Evolutionary conservation across 768 basidiomycete species (phyloP).

Genomic region (Leccinellum rugosiceps): DNA sequence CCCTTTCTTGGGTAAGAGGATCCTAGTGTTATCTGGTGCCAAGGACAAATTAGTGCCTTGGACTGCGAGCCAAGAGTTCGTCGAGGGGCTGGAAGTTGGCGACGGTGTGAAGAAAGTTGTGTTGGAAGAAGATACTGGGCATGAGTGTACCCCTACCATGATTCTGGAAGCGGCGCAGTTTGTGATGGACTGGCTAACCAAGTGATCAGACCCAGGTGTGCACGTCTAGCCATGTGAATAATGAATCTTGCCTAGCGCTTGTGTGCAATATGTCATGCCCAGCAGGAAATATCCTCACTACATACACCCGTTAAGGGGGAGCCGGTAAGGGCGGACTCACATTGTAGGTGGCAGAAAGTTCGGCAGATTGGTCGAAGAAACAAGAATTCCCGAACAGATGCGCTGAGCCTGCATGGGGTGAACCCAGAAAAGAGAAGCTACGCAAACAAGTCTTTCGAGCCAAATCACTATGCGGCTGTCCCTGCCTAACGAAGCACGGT

Average conservation of each 20-base stretch:
- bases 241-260: neutral
- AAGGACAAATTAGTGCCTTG: slow-evolving; percentile 68
- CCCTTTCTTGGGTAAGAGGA: slow-evolving; percentile 67
- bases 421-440: slow-evolving; percentile 56
- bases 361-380: neutral
- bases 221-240: neutral
- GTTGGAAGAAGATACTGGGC: slow-evolving; percentile 55
- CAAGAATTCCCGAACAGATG: neutral
- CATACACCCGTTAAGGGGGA: slow-evolving; percentile 44
- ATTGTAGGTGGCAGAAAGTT: slow-evolving; percentile 43
- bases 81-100: slow-evolving; percentile 53
- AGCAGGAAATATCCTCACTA: slow-evolving; percentile 9
- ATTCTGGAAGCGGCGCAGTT: slow-evolving; percentile 39
- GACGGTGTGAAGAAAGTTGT: slow-evolving; percentile 55
- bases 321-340: slow-evolving; percentile 58
- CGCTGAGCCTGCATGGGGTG: slow-evolving; percentile 6
- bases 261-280: neutral
- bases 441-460: slow-evolving; percentile 75
- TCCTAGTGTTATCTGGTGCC: slow-evolving; percentile 68
- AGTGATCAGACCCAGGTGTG: too few species aligned
- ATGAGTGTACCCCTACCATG: slow-evolving; percentile 64
- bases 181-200: slow-evolving; percentile 24
- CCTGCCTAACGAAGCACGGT: slow-evolving; percentile 88
- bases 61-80: slow-evolving; percentile 52
- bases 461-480: slow-evolving; percentile 84